Evolutionary conservation across 1,284 basidiomycete species (phyloP), one percentile per base, ranked within the genome.

Genomic region (Ceratorhiza oryzae-sativae): DNA sequence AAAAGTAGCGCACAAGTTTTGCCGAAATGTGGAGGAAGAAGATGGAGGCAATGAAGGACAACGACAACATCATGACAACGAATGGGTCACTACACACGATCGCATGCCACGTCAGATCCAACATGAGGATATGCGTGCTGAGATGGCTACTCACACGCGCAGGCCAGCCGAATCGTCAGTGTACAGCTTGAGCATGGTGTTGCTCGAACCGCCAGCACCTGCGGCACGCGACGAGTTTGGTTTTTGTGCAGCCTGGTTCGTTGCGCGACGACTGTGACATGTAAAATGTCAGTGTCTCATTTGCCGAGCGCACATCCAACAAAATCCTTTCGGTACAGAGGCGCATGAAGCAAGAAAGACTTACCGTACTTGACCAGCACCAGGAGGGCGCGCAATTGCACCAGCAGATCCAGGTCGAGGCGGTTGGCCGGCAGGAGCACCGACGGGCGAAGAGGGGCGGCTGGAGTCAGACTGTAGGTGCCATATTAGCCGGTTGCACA

Each of bases 11-110:
- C 80, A 97, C 94, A 80, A 97, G 84, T 85, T 98, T 98, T 78
- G 94, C 95, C 71, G 95, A 91, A 80, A 99, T 97, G 83, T 99
- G 97, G 58, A 99, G 91, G 88, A 96, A 95, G 87, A 99, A 98
- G 80, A 99, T 98, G 73, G 95, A 97, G 72, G 91, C 95, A 82
- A 99, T 98, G 86, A 99, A 99, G 39, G 94, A 95, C 74, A 99
- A 88, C 27, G 97, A 97, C 49, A 99, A 90, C 75, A 98, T 93
- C 74, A 98, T 90, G 76, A 98, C 96, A 77, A 98, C 96, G 83
- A 96, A 98, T 5, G 97, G 97, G 83, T 99, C 97, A 76, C 95
- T 98, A 75, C 41, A 34, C n/a, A 34, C 42, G 51, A 58, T 3
- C 25, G 62, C 45, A 48, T 27, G 70, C 65, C 56, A 39, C 48